Evolutionary conservation across 2,329 filamentous ascomycete genomes (phyloP), one percentile per base, ranked within the genome.

Genomic region (Clonostachys sp.): DNA sequence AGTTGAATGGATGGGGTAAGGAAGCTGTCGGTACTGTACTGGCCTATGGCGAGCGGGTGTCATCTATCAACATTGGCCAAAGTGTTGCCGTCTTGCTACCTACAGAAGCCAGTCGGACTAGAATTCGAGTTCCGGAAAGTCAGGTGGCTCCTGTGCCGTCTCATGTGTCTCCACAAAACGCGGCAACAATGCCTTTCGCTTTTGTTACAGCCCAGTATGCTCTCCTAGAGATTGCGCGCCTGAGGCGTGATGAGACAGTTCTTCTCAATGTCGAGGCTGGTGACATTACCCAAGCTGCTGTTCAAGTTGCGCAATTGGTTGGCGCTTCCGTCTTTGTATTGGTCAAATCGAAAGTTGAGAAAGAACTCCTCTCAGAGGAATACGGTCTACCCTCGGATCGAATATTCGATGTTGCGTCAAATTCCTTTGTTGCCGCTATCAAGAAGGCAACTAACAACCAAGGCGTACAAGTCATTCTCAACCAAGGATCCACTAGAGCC

Each of bases 261-360:
- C 47, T 60, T 4, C 48, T 60, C 7, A 53, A 57, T 40, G 46
- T 41, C 12, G 55, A 53, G 3, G 41, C 54, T n/a, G 51, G 51
- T 16, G 49, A 34, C 12, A 24, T 48, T 12, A 55, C 53, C 5
- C 57, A 57, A 34, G 45, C 51, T 8, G 52, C 53, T 12, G 34
- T 56, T 5, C 43, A 40, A 5, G 51, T 58, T n/a, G 54, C 55
- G 5, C 46, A 50, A 18, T 24, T 49, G n/a, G 18, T 42, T 35
- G 50, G 53, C 10, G 57, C 56, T 12, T 36, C 43, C 6, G 45
- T 60, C 44, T 45, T 50, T 34, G 49, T 46, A 17, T 34, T 41
- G 4, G 46, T 50, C 14, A 24, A 18, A 16, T 38, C 45, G 13
- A 39, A 35, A 4, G 46, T 34, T 4, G 49, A 50, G 40, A 43